phyloP scores from a whole-genome alignment of 495 filamentous ascomycete species.

The Xylaria intraflava region DNA sequence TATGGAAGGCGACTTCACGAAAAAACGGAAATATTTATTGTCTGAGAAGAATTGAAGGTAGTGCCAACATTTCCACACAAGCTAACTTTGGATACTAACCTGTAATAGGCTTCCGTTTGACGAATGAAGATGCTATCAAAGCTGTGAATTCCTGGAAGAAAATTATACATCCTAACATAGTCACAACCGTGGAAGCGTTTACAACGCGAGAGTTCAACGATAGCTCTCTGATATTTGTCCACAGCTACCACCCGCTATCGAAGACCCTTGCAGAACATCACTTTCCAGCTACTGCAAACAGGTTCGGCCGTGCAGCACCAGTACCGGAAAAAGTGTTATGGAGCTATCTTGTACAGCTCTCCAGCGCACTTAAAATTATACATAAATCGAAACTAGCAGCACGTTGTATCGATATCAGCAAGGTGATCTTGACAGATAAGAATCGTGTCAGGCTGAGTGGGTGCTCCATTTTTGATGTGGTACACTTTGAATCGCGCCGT shows the following conservation, averaged over 20 bases:
- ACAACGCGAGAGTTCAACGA: constrained; percentile 90
- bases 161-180: constrained; percentile 72
- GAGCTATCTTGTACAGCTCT: constrained; percentile 88
- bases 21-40: constrained; percentile 81
- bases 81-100: constrained; percentile 8
- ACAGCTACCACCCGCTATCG: constrained; percentile 83
- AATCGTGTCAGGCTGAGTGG: constrained; percentile 83
- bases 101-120: constrained; percentile 52
- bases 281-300: constrained; percentile 50
- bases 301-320: constrained; percentile 35
- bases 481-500: constrained; percentile 63
- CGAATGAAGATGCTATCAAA: constrained; percentile 79
- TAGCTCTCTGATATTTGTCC: constrained; percentile 89
- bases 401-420: constrained; percentile 72
- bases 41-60: constrained; percentile 73
- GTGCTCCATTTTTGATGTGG: constrained; percentile 81
- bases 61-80: constrained; percentile 23
- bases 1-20: constrained; percentile 89
- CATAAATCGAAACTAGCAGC: constrained; percentile 77
- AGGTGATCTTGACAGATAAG: constrained; percentile 76
- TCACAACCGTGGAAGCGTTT: constrained; percentile 85
- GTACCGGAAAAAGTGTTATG: constrained; percentile 77
- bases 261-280: constrained; percentile 86
- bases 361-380: constrained; percentile 79
- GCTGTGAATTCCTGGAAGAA: constrained; percentile 88